A percentile compares a stretch with the other conserved stretches of the same genome.
Conservation (phyloP, 495 filamentous ascomycete species). For the Penicillium roqueforti region DNA sequence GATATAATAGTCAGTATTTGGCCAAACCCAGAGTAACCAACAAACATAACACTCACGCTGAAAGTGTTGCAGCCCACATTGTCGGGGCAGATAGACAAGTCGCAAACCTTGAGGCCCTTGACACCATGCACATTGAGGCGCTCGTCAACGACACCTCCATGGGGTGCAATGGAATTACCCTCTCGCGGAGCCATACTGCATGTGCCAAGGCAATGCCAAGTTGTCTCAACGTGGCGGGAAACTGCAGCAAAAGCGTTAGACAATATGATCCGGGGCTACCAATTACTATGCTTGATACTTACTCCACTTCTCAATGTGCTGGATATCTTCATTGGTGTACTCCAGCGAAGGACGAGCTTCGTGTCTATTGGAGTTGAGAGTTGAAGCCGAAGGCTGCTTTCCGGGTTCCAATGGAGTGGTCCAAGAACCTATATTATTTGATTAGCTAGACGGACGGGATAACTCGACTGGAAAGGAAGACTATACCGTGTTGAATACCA, state of each 20-base stretch:
- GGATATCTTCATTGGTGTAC: constrained; percentile 64
- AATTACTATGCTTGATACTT: constrained; percentile 24
- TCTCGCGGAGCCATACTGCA: constrained; percentile 79
- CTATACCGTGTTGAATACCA: constrained; percentile 57
- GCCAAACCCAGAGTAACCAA: background rate
- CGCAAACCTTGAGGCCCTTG: constrained; percentile 75
- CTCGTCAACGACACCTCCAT: constrained; percentile 71
- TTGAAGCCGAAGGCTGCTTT: constrained; percentile 42
- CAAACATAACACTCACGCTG: constrained; percentile 32
- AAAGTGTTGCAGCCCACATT: constrained; percentile 80
- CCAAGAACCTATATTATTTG: constrained; percentile 34
- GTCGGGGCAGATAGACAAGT: constrained; percentile 75
- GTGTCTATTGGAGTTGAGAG: constrained; percentile 50
- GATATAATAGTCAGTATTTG: background rate
- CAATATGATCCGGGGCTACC: background rate
- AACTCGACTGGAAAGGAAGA: background rate
- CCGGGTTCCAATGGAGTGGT: constrained; percentile 42
- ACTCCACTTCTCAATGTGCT: constrained; percentile 72
- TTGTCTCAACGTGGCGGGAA: constrained; percentile 67
- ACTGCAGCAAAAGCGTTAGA: constrained; percentile 15
- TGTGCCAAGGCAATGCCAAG: constrained; percentile 68
- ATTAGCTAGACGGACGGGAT: background rate
- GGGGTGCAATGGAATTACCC: constrained; percentile 74
- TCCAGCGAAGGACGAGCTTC: constrained; percentile 57
- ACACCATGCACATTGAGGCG: constrained; percentile 78